A percentile compares a stretch with the other conserved stretches of the same genome.
These are phyloP conservation scores for Sphaerostilbella broomeana DNA, from an alignment of 2,329 filamentous ascomycete species.

Conservation along the genomic window DNA sequence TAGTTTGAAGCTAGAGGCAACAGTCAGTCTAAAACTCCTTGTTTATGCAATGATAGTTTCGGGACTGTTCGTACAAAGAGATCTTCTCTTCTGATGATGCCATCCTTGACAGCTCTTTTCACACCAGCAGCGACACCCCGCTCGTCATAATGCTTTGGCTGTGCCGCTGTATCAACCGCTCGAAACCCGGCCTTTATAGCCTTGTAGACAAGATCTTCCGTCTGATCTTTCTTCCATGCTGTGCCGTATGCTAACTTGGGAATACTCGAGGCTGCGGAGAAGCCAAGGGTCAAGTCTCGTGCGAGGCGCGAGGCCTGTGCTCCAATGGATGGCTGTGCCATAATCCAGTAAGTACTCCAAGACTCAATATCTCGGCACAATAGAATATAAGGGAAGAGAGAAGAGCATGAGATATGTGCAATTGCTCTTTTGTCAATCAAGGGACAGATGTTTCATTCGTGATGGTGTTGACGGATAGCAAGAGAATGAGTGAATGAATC, in stretches of 20 bases:
- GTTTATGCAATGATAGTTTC: neutral
- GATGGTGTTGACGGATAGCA: no score
- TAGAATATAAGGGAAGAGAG: no score
- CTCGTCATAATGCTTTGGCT: slow-evolving; percentile 74
- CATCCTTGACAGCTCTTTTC: slow-evolving; percentile 51
- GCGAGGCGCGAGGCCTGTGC: slow-evolving; percentile 26
- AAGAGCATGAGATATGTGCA: no score
- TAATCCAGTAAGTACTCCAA: no score
- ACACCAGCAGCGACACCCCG: slow-evolving; percentile 62
- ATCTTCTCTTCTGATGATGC: slow-evolving; percentile 48
- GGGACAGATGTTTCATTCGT: no score
- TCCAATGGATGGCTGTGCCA: slow-evolving; percentile 18
- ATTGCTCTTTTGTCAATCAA: no score
- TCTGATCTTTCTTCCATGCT: slow-evolving; percentile 74
- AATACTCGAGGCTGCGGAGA: slow-evolving; percentile 31
- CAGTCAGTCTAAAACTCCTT: neutral
- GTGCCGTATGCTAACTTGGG: slow-evolving; percentile 67
- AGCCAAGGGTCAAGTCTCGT: slow-evolving; percentile 28
- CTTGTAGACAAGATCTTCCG: slow-evolving; percentile 58
- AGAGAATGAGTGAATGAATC: no score
- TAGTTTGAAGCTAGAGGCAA: slow-evolving; percentile 63
- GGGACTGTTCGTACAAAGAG: slow-evolving; percentile 48
- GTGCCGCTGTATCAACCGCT: slow-evolving; percentile 70
- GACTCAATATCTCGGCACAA: no score
- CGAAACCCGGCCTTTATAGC: slow-evolving; percentile 65